Conservation (phyloP, 163 green algal species). For the Chlorella variabilis region DNA sequence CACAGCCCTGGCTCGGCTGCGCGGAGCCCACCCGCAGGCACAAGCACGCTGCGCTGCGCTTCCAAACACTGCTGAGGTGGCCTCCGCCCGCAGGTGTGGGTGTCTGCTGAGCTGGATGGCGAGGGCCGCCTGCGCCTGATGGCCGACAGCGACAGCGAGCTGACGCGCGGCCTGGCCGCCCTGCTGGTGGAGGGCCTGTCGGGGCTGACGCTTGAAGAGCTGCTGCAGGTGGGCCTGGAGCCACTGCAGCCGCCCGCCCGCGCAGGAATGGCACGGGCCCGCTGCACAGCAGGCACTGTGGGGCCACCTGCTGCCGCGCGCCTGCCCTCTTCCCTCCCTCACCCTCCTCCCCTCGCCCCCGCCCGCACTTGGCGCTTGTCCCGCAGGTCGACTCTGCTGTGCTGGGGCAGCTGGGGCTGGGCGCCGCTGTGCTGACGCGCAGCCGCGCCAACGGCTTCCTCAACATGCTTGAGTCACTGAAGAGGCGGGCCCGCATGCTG, state of each 20-base stretch:
- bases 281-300: too few relatives aligned
- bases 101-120: conserved; percentile 66
- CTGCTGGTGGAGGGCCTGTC: conserved; percentile 72
- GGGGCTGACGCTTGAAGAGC: conserved; percentile 68
- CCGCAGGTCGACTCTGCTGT: conserved; percentile 54
- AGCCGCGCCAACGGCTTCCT: conserved; percentile 85
- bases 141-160: conserved; percentile 82
- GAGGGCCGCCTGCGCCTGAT: conserved; percentile 63
- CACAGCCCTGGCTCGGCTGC: too few relatives aligned
- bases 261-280: too few relatives aligned
- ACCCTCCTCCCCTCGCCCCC: too few relatives aligned
- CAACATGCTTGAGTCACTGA: conserved; percentile 62
- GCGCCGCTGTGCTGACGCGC: conserved; percentile 56
- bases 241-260: background rate
- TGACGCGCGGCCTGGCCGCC: conserved; percentile 78
- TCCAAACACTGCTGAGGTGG: too few relatives aligned
- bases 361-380: background rate
- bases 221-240: conserved; percentile 64
- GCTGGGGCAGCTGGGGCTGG: conserved; percentile 62
- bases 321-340: too few relatives aligned
- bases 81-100: conserved; percentile 60
- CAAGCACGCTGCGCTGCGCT: too few relatives aligned
- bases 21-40: too few relatives aligned
- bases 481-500: conserved; percentile 66
- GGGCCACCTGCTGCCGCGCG: too few relatives aligned